Base-by-base conservation (phyloP, 306 rosid genomes). In the Ochetophila trinervis region DNA sequence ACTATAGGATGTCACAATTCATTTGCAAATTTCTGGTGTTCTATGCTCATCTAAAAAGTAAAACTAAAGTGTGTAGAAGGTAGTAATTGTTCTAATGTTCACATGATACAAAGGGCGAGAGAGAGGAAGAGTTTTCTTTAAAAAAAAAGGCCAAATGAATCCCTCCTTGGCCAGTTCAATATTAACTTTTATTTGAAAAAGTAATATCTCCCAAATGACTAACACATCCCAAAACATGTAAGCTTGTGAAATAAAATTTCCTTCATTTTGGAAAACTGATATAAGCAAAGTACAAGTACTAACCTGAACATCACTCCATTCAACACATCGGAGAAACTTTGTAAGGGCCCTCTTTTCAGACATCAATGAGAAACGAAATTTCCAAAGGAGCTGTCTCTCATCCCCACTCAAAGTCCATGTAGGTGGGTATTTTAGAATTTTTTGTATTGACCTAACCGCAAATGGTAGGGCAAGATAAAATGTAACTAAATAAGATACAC, bases 271-370 rank as follows among this genome's bases (percentile, higher is more conserved):
- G 19, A 3, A 50, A n/a, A 18, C 20, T 3, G 10, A 16, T 7
- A 6, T 20, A 20, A 12, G 6, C 20, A 4, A 47, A 48, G 55
- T 22, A 58, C 51, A 47, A 51, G 61, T 32, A 57, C 75, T 70
- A 52, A 93, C 99, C 97, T 90, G 96, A 74, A 93, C 80, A 78
- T 93, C 99, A 65, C 99, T 93, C 99, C 99, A 93, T 80, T 93
- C 99, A 75, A 93, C 99, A 73, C 97, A 93, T 44, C 91, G 88
- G 40, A 93, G 88, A 68, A 93, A 93, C 83, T 93, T 93, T 73
- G 99, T 93, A 58, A 93, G 95, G 79, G 99, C 99, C 83, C 94
- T 90, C 85, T 93, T 93, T 83, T 90, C 99, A 78, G 96, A 83
- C 99, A 93, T 93, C 81, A 90, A 86, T 62, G 97, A 93, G 78